phyloP scores from a whole-genome alignment of 2,329 filamentous ascomycete species.

The Cladosporium sp. region DNA sequence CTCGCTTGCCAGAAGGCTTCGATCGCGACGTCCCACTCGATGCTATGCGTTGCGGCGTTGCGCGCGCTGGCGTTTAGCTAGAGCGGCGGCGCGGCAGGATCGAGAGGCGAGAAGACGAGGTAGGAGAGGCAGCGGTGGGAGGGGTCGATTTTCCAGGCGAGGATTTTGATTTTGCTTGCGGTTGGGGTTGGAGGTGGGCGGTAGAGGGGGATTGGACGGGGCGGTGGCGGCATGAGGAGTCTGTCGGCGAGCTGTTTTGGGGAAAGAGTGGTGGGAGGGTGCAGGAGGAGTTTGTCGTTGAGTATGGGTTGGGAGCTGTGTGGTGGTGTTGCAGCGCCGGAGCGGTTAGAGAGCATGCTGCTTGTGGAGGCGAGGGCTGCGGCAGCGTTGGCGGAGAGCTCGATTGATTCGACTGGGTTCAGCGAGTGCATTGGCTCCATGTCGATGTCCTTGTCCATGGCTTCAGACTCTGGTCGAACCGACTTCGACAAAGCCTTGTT shows the following conservation, averaged over 20 bases:
- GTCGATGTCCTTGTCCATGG: neutral
- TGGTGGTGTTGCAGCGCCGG: neutral
- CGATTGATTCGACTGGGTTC: neutral
- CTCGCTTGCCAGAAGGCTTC: neutral
- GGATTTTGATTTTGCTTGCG: constrained; percentile 1
- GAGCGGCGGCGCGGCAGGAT: neutral
- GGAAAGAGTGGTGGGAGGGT: neutral
- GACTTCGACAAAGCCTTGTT: neutral
- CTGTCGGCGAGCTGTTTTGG: neutral
- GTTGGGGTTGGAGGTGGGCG: neutral
- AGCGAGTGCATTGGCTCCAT: neutral
- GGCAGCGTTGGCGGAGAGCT: neutral
- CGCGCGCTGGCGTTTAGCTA: neutral
- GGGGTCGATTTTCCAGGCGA: neutral
- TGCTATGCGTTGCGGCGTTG: neutral
- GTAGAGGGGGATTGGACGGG: neutral
- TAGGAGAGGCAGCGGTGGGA: neutral
- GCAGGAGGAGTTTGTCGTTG: neutral
- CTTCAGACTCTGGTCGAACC: neutral
- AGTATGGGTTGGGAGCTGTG: neutral
- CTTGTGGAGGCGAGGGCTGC: neutral
- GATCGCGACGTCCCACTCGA: neutral
- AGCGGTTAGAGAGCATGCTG: neutral
- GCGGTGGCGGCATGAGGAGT: neutral
- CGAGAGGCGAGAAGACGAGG: neutral